A percentile compares a stretch with the other conserved stretches of the same genome.
Evolutionary conservation across 495 filamentous ascomycete species (phyloP).

Genomic region (Penicillium turbatum): DNA sequence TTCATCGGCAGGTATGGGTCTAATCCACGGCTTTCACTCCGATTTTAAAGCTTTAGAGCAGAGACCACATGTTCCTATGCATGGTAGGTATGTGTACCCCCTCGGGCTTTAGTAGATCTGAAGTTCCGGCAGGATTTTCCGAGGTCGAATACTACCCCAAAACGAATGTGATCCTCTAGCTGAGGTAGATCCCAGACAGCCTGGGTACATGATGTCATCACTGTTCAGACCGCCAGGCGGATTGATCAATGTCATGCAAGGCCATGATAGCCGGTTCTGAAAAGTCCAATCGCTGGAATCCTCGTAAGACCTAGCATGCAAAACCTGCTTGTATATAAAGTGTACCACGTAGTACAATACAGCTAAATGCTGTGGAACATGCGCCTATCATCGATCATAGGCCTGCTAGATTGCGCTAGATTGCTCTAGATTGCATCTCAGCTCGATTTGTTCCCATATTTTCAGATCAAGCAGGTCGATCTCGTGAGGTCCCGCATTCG

Average conservation of each 20-base stretch:
- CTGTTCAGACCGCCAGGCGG: neutral
- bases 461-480: neutral
- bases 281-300: neutral
- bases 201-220: neutral
- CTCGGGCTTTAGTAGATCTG: no score
- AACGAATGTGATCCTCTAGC: no score
- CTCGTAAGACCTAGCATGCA: neutral
- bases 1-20: no score
- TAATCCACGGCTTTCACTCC: no score
- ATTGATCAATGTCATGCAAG: neutral
- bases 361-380: neutral
- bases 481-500: neutral
- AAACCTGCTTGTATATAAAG: neutral
- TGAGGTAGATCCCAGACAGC: no score
- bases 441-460: neutral
- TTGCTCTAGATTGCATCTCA: no score
- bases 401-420: constrained; percentile 9
- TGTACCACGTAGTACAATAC: no score
- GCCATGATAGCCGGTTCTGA: neutral
- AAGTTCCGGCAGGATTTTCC: no score
- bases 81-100: no score
- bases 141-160: no score
- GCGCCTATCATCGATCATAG: neutral
- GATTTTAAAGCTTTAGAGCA: no score
- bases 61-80: no score